Percentiles rank a stretch among this genome's conserved stretches.
Conservation (phyloP, 345 rosid genomes). For the Moricandia arvensis region DNA sequence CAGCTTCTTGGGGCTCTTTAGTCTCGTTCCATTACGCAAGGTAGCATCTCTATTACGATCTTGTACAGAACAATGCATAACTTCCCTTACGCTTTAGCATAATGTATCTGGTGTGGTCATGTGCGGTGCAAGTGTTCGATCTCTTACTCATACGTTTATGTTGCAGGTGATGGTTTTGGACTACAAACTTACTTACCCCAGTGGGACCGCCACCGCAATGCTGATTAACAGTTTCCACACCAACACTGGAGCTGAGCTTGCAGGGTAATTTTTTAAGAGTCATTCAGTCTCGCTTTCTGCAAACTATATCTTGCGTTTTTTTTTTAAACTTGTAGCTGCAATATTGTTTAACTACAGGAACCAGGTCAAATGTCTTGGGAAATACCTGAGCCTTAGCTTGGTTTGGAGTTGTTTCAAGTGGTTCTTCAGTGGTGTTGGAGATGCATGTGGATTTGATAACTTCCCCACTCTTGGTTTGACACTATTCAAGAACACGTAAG, state of each 20-base stretch:
- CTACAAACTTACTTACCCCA: background rate
- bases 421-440: background rate
- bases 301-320: background rate
- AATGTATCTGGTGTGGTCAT: background rate
- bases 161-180: background rate
- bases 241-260: background rate
- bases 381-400: background rate
- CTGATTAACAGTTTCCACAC: background rate
- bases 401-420: background rate
- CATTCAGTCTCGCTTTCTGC: background rate
- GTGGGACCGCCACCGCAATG: background rate
- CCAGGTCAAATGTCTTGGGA: background rate
- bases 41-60: background rate
- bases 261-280: background rate
- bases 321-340: background rate
- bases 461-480: background rate
- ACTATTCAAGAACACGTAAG: background rate
- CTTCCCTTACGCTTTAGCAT: background rate
- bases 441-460: background rate
- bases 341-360: background rate
- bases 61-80: background rate
- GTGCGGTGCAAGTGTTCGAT: background rate
- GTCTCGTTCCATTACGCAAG: background rate
- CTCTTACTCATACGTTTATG: background rate
- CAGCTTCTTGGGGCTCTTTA: background rate